A percentile compares a stretch with the other conserved stretches of the same genome.
Conservation (phyloP, 2,329 filamentous ascomycete genomes). For the Zasmidium angulare region DNA sequence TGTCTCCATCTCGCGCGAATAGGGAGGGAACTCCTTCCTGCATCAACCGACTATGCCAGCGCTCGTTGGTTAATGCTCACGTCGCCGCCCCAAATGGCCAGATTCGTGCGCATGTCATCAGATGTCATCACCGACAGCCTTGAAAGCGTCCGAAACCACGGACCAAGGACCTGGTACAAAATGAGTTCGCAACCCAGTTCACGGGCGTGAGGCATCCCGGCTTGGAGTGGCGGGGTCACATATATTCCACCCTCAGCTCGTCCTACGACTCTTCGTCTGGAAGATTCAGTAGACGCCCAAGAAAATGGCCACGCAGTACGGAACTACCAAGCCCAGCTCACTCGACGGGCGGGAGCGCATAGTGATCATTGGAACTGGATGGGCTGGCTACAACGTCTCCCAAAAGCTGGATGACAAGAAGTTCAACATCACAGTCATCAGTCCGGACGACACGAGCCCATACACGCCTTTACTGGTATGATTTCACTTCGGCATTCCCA, state of each 20-base stretch:
- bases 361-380: constrained; percentile 42
- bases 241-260: background rate
- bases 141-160: no score
- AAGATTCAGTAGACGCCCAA: background rate
- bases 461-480: constrained; percentile 44
- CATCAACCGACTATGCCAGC: no score
- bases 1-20: no score
- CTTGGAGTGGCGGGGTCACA: background rate
- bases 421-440: constrained; percentile 44
- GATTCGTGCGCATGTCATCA: no score
- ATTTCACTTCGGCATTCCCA: background rate
- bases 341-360: constrained; percentile 13
- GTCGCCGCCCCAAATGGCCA: no score
- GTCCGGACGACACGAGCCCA: constrained; percentile 43
- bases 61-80: no score
- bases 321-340: constrained; percentile 2
- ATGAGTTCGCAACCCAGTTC: no score
- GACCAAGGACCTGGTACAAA: no score
- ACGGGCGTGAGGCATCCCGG: no score
- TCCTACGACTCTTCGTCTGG: background rate
- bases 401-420: constrained; percentile 38
- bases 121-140: no score
- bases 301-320: background rate
- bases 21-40: no score
- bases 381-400: constrained; percentile 42